These are phyloP conservation scores for Cladosporium sp. DNA, from an alignment of 2,329 filamentous ascomycete genomes.

Conservation along the genomic window DNA sequence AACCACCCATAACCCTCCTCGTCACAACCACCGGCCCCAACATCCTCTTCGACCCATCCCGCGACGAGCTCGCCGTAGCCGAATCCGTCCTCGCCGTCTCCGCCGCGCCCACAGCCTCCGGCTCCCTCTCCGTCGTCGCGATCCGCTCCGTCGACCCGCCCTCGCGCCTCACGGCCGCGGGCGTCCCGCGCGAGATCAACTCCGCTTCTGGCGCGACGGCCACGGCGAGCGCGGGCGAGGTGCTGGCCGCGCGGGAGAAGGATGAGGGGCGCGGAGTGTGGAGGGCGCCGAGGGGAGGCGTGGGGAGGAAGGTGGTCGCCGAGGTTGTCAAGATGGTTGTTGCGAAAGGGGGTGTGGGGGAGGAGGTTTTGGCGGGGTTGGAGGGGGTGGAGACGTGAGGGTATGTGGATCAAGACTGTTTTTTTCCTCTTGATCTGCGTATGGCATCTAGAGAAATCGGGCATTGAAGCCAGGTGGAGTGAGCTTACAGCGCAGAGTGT, in stretches of 20 bases:
- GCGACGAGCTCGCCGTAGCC: constrained; percentile 88
- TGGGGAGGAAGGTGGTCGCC: constrained; percentile 66
- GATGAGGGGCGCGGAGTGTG: constrained; percentile 58
- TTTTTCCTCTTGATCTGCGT: too few species aligned
- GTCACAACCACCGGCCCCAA: constrained; percentile 81
- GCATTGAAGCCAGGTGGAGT: too few species aligned
- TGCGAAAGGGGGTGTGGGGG: constrained; percentile 70
- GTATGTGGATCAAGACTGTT: too few species aligned
- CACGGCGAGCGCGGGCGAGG: constrained; percentile 32
- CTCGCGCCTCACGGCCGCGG: constrained; percentile 42
- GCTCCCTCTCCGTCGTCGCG: constrained; percentile 32
- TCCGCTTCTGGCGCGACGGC: constrained; percentile 37
- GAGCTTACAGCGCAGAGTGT: too few species aligned
- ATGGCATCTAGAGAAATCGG: too few species aligned
- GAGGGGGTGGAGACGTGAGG: constrained; percentile 58
- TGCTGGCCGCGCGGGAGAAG: constrained; percentile 43
- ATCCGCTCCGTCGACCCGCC: constrained; percentile 46
- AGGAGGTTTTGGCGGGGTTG: constrained; percentile 78
- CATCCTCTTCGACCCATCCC: constrained; percentile 86
- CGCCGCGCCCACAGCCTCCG: constrained; percentile 57
- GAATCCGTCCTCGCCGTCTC: constrained; percentile 64
- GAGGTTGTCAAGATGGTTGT: constrained; percentile 71
- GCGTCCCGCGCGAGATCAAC: constrained; percentile 43
- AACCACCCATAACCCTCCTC: constrained; percentile 83
- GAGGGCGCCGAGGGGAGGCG: constrained; percentile 77